Evolutionary conservation across 192 early-diverging fungal species (phyloP), one percentile per base, ranked within the genome.

Genomic region (Backusella circina): DNA sequence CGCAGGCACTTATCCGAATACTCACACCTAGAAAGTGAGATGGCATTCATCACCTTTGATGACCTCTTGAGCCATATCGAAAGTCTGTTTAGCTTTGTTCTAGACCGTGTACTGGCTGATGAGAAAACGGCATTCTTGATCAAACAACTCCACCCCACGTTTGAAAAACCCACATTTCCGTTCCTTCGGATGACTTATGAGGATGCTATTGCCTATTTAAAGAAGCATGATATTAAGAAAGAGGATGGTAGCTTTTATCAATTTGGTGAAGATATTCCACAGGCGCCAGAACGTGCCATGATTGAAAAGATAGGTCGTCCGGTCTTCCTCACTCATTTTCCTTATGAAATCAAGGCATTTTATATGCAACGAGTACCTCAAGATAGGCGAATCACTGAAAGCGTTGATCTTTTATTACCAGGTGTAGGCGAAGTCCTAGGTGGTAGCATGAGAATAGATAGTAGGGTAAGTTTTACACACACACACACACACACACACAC

Each of bases 251-350:
- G 84, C 10, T 91, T 90, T 74, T 99, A 96, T 83, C 90, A 94
- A 83, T 97, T 97, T 86, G 98, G 98, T 69, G 97, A 99, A 74
- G 98, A 99, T 82, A 99, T 99, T 75, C 97, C 97, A 47, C 97
- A 99, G 83, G 88, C 93, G 33, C 97, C 98, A 30, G 98, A 99
- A 84, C 94, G 98, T 74, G 81, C 86, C 74, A 99, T 99, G 98
- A 99, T 97, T 23, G 97, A 99, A 84, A 89, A 95, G 51, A 98
- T 99, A 77, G 88, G 88, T 79, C 89, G 93, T 75, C 98, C 98
- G 31, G 98, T 99, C 74, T 87, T 99, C 73, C 86, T 99, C 38
- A 94, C 92, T 83, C 91, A 92, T 54, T 99, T 99, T 91, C 98
- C 98, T 23, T 91, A 88, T 32, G 93, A 96, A 65, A 96, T 99